These are phyloP conservation scores for Triglochin maritima DNA, from an alignment of 106 monocot genomes.

Conservation along the genomic window DNA sequence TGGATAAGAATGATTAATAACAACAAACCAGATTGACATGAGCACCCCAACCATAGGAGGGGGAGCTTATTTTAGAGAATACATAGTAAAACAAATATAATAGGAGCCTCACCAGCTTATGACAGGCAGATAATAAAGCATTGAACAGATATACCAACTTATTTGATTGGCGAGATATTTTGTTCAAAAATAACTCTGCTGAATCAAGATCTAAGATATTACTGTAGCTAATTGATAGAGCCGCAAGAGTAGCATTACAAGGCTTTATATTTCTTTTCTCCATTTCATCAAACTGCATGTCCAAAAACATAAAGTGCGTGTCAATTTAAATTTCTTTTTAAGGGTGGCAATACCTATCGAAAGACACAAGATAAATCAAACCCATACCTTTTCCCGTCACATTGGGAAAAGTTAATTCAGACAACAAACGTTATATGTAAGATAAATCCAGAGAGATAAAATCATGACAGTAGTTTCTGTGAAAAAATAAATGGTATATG, in stretches of 20 bases:
- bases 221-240: slow-evolving; percentile 53
- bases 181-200: slow-evolving; percentile 56
- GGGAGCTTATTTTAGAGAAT: not conserved
- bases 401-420: too few species aligned
- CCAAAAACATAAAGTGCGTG: too few species aligned
- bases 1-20: not conserved
- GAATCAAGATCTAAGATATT: slow-evolving; percentile 50
- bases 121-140: slow-evolving; percentile 54
- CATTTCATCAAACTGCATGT: slow-evolving; percentile 61
- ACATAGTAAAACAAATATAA: not conserved
- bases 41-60: not conserved
- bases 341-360: too few species aligned
- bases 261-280: slow-evolving; percentile 47
- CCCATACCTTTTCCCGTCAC: too few species aligned
- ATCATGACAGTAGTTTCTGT: too few species aligned
- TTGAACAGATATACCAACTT: slow-evolving; percentile 58
- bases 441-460: too few species aligned
- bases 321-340: too few species aligned
- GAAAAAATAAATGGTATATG: too few species aligned
- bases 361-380: too few species aligned
- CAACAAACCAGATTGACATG: not conserved
- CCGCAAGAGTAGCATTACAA: slow-evolving; percentile 48
- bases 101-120: slow-evolving; percentile 37
- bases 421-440: too few species aligned
- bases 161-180: slow-evolving; percentile 31